Percentiles rank a stretch among this genome's conserved stretches.
phyloP scores from a whole-genome alignment of 176 grass and related monocot genomes.

The Saccharum officinarum region DNA sequence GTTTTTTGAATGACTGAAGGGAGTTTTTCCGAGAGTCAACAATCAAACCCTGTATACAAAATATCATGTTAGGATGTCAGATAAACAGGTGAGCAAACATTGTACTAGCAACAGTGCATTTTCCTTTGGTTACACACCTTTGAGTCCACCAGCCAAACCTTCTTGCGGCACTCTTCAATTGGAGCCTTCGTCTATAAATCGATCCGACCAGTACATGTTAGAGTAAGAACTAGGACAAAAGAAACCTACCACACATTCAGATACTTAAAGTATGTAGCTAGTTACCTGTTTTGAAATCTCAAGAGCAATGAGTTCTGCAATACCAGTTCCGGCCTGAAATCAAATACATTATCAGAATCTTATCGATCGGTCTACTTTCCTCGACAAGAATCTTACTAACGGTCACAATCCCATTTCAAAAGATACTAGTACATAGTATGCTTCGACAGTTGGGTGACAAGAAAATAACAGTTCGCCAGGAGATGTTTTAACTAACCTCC shows the following conservation, averaged over 20 bases:
- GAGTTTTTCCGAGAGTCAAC: conserved; percentile 68
- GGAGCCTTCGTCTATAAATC: conserved; percentile 72
- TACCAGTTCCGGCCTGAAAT: conserved; percentile 91
- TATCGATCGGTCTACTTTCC: background rate
- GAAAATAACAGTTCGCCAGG: background rate
- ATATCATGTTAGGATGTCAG: conserved; percentile 9
- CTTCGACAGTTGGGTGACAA: background rate
- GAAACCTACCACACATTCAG: conserved; percentile 1
- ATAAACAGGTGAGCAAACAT: conserved; percentile 24
- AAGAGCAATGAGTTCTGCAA: conserved; percentile 94
- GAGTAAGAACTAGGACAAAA: conserved; percentile 1
- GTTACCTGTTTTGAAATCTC: conserved; percentile 94
- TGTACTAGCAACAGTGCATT: background rate
- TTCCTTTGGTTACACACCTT: conserved; percentile 51
- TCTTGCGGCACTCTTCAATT: conserved; percentile 86
- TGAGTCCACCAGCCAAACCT: conserved; percentile 92
- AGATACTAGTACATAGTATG: conserved; percentile 12
- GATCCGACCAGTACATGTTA: conserved; percentile 27
- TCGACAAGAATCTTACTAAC: background rate
- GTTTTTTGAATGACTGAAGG: conserved; percentile 90
- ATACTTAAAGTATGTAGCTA: conserved; percentile 18
- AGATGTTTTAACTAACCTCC: conserved; percentile 59
- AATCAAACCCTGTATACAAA: conserved; percentile 75
- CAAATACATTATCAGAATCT: conserved; percentile 25
- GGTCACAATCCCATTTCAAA: conserved; percentile 4